These are phyloP conservation scores for Ogataea naganishii DNA, from an alignment of 805 yeast genomes.

Conservation along the genomic window DNA sequence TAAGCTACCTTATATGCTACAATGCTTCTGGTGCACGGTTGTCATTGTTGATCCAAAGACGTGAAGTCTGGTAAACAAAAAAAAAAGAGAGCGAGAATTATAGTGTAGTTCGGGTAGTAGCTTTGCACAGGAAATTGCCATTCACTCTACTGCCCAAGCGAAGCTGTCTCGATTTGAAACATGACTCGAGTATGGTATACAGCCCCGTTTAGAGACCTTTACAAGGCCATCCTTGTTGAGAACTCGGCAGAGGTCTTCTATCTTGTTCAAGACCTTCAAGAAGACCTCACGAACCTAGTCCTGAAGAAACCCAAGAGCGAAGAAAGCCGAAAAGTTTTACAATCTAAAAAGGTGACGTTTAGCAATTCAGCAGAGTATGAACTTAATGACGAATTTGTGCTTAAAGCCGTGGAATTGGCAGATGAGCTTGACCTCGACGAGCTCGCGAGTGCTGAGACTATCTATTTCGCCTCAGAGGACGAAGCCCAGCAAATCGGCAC, in stretches of 20 bases:
- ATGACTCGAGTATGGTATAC: conserved; percentile 26
- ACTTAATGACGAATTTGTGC: conserved; percentile 58
- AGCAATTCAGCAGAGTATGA: conserved; percentile 49
- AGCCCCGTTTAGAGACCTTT: conserved; percentile 33
- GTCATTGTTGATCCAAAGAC: too few relatives aligned
- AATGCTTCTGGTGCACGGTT: too few relatives aligned
- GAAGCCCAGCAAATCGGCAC: conserved; percentile 33
- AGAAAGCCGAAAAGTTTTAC: conserved; percentile 36
- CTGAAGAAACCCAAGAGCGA: conserved; percentile 35
- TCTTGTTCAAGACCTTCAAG: conserved; percentile 21
- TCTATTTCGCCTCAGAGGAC: conserved; percentile 36
- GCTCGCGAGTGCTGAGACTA: conserved; percentile 59
- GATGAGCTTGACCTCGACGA: conserved; percentile 74
- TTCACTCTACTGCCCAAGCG: too few relatives aligned
- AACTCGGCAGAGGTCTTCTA: conserved; percentile 10
- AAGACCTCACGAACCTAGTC: conserved; percentile 37
- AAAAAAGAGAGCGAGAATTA: too few relatives aligned
- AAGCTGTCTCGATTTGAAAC: too few relatives aligned
- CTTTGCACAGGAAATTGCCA: too few relatives aligned
- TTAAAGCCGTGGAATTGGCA: conserved; percentile 46
- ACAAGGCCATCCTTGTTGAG: conserved; percentile 32
- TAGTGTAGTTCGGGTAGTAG: too few relatives aligned
- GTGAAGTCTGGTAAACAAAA: too few relatives aligned
- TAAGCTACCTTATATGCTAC: too few relatives aligned
- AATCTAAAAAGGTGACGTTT: conserved; percentile 38